phyloP scores from a whole-genome alignment of 2,329 filamentous ascomycete species.

The Cytospora leucostoma region DNA sequence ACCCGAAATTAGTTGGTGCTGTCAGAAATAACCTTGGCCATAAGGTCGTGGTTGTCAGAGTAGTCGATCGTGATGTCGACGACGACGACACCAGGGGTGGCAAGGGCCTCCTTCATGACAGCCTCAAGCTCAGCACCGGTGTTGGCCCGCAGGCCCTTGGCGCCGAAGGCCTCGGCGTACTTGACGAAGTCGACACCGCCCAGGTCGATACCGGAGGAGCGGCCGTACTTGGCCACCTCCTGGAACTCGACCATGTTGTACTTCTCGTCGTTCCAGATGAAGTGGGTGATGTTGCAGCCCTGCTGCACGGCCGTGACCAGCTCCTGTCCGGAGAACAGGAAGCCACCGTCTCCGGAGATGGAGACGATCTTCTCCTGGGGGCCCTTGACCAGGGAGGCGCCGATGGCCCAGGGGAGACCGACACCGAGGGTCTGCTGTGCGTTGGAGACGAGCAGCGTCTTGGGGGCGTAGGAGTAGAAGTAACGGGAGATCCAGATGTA shows the following conservation, averaged over 20 bases:
- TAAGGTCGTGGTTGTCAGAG: constrained; percentile 43
- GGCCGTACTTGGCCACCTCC: constrained; percentile 51
- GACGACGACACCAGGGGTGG: constrained; percentile 44
- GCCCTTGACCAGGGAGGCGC: constrained; percentile 44
- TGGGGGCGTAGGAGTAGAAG: constrained; percentile 47
- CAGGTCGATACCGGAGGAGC: constrained; percentile 45
- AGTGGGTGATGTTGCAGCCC: constrained; percentile 51
- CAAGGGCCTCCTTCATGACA: constrained; percentile 47
- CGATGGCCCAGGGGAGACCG: constrained; percentile 51
- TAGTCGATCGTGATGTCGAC: constrained; percentile 52
- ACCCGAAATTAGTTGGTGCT: constrained; percentile 27
- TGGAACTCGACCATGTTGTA: constrained; percentile 56
- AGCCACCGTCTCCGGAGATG: constrained; percentile 49
- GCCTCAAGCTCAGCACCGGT: constrained; percentile 42
- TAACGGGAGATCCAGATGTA: constrained; percentile 52
- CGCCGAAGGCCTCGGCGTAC: constrained; percentile 49
- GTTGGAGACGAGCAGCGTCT: constrained; percentile 48
- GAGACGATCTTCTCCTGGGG: constrained; percentile 47
- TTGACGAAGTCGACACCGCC: constrained; percentile 50
- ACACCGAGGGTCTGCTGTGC: constrained; percentile 53
- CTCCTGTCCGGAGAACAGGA: constrained; percentile 51
- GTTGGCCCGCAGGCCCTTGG: constrained; percentile 45
- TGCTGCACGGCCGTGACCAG: constrained; percentile 49
- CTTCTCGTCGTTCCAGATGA: constrained; percentile 51
- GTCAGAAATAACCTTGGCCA: constrained; percentile 40